These are phyloP conservation scores for Lachnellula subtilissima DNA, from an alignment of 2,329 filamentous ascomycete species.

Conservation along the genomic window DNA sequence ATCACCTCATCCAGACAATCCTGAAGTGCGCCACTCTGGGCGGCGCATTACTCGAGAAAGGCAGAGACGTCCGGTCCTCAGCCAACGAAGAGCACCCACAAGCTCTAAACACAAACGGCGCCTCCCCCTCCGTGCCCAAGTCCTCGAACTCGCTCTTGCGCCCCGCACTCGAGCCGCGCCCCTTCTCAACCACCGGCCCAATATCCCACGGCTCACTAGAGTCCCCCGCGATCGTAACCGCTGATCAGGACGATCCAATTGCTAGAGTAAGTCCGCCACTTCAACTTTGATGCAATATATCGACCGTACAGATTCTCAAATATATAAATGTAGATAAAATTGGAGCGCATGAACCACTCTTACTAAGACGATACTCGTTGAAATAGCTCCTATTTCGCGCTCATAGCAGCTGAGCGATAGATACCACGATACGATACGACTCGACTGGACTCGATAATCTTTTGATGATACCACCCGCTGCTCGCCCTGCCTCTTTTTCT, in stretches of 20 bases:
- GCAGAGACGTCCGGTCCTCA: conserved; percentile 49
- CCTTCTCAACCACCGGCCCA: conserved; percentile 65
- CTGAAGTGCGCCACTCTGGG: conserved; percentile 93
- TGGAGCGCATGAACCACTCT: background rate
- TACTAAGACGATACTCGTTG: conserved; percentile 14
- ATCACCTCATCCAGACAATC: conserved; percentile 96
- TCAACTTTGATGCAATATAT: background rate
- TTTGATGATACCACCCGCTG: no score
- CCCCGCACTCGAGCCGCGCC: conserved; percentile 55
- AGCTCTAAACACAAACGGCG: conserved; percentile 15
- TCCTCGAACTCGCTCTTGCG: conserved; percentile 31
- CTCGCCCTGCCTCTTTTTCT: no score
- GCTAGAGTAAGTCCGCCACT: conserved; percentile 26
- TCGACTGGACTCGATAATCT: background rate
- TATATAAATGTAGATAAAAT: no score
- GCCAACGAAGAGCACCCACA: conserved; percentile 27
- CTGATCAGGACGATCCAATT: conserved; percentile 51
- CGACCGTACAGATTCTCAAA: conserved; percentile 1
- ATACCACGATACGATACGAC: background rate
- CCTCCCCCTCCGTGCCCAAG: conserved; percentile 13
- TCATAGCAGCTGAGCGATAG: conserved; percentile 25
- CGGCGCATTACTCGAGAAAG: conserved; percentile 74
- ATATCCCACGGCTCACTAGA: conserved; percentile 51
- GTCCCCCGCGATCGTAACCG: conserved; percentile 58
- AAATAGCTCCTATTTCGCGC: conserved; percentile 32